phyloP scores from a whole-genome alignment of 495 filamentous ascomycete species.

The Talaromyces stipitatus region DNA sequence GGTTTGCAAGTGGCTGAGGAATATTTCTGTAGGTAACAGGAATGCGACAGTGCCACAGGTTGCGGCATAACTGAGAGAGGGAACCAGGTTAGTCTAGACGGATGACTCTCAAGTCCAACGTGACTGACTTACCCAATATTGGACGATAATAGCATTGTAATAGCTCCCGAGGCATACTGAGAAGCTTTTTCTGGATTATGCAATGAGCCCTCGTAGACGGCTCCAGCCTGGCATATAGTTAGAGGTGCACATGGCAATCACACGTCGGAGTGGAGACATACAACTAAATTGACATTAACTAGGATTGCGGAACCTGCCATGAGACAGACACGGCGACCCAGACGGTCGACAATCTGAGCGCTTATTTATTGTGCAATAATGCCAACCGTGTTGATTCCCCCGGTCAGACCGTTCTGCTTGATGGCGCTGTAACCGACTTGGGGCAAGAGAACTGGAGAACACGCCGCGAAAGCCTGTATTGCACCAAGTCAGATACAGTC shows the following conservation, averaged over 20 bases:
- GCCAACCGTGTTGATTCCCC: constrained; percentile 46
- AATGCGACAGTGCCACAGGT: constrained; percentile 51
- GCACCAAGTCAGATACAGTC: too few species aligned
- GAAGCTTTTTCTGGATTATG: constrained; percentile 20
- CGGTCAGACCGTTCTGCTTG: constrained; percentile 42
- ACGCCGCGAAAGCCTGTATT: constrained; percentile 32
- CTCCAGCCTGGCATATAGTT: constrained; percentile 19
- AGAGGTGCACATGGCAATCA: neutral
- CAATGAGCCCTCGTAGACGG: constrained; percentile 31
- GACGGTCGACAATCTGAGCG: constrained; percentile 44
- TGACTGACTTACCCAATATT: too few species aligned
- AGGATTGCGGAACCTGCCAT: constrained; percentile 29
- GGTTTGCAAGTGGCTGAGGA: constrained; percentile 41
- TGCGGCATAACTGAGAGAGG: constrained; percentile 42
- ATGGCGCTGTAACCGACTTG: constrained; percentile 36
- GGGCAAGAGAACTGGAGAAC: constrained; percentile 34
- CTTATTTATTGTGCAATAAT: constrained; percentile 47
- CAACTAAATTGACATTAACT: constrained; percentile 26
- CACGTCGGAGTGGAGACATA: constrained; percentile 8
- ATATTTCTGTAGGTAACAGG: constrained; percentile 47
- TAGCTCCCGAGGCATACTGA: constrained; percentile 38
- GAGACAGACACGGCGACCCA: constrained; percentile 39
- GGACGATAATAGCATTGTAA: constrained; percentile 47
- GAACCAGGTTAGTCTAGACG: too few species aligned
- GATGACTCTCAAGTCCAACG: too few species aligned